These are phyloP conservation scores for Tetraselmis striata DNA, from an alignment of 139 green algal genomes.

Conservation along the genomic window DNA sequence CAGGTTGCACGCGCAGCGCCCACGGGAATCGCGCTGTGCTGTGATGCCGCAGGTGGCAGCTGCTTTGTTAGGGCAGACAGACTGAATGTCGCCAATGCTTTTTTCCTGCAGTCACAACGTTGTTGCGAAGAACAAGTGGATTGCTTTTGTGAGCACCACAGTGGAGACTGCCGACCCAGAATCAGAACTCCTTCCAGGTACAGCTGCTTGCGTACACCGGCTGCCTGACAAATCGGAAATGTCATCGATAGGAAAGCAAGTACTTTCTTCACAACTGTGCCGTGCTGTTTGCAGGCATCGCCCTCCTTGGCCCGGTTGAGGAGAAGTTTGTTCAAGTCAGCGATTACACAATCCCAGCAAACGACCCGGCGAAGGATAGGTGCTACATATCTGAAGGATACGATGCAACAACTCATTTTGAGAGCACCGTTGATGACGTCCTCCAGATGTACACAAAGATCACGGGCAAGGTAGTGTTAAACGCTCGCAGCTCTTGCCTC, in stretches of 20 bases:
- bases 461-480: constrained; percentile 61
- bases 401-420: constrained; percentile 96
- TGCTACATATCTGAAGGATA: constrained; percentile 90
- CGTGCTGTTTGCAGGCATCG: too few relatives aligned
- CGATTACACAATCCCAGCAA: constrained; percentile 44
- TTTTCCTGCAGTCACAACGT: constrained; percentile 73
- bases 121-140: constrained; percentile 79
- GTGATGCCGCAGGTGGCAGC: too few relatives aligned
- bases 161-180: constrained; percentile 78
- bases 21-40: too few relatives aligned
- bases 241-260: too few relatives aligned
- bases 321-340: constrained; percentile 88
- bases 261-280: too few relatives aligned
- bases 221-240: too few relatives aligned
- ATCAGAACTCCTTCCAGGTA: constrained; percentile 45
- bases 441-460: constrained; percentile 93
- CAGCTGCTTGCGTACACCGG: too few relatives aligned
- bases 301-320: constrained; percentile 85
- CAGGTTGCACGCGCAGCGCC: too few relatives aligned
- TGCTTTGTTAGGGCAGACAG: too few relatives aligned
- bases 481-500: neutral
- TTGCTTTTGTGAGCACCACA: constrained; percentile 95
- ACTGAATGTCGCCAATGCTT: too few relatives aligned
- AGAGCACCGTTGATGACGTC: constrained; percentile 94
- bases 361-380: constrained; percentile 69